A percentile compares a stretch with the other conserved stretches of the same genome.
Conservation (phyloP, 768 basidiomycete species). For the Phanerochaete sordida region DNA sequence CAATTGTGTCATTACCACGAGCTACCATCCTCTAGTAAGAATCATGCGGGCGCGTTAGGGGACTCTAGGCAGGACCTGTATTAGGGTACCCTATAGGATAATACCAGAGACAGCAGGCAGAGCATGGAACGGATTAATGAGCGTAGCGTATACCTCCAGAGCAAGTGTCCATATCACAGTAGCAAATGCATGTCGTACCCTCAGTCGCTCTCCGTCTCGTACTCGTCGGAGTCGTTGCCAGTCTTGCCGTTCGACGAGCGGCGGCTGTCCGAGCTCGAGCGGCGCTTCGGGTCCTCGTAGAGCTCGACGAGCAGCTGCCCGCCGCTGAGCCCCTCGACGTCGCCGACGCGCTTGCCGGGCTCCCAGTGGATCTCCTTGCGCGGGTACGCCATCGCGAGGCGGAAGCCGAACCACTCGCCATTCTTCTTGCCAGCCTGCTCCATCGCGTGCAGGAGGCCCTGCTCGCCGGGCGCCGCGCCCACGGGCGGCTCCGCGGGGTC, state of each 20-base stretch:
- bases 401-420: constrained; percentile 71
- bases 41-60: neutral
- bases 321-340: constrained; percentile 46
- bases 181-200: neutral
- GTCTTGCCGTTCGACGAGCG: constrained; percentile 12
- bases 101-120: neutral
- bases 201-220: constrained; percentile 43
- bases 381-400: constrained; percentile 67
- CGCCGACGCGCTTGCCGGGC: constrained; percentile 34
- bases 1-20: no score
- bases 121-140: neutral
- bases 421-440: constrained; percentile 15
- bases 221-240: constrained; percentile 48
- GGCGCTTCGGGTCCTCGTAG: constrained; percentile 23
- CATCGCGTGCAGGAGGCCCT: constrained; percentile 34
- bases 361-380: constrained; percentile 56
- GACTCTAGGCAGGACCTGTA: neutral
- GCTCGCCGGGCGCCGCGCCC: constrained; percentile 26
- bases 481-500: constrained; percentile 44
- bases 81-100: neutral
- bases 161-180: neutral
- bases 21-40: no score
- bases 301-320: constrained; percentile 68
- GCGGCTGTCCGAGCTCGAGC: constrained; percentile 5
- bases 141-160: neutral